phyloP scores from a whole-genome alignment of 2,329 filamentous ascomycete genomes.

The Phoma sp. region DNA sequence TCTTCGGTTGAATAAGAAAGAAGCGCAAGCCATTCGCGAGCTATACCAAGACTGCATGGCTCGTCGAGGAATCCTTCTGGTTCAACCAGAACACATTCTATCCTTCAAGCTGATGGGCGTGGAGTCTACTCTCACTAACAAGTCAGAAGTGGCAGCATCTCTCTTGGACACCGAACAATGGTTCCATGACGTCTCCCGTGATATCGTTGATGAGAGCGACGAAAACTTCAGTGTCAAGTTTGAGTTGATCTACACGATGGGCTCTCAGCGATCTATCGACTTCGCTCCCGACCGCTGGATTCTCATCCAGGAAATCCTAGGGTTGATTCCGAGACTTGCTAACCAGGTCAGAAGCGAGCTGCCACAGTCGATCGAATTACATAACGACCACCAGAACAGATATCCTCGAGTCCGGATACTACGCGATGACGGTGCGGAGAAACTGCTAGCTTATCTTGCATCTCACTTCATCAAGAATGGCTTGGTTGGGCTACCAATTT shows the following conservation, averaged over 20 bases:
- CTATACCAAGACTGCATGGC: conserved; percentile 57
- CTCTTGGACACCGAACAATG: conserved; percentile 54
- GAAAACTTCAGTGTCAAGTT: conserved; percentile 67
- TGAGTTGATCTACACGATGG: conserved; percentile 69
- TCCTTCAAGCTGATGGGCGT: conserved; percentile 68
- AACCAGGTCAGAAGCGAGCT: conserved; percentile 34
- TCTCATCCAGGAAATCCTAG: conserved; percentile 60
- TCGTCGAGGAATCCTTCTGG: conserved; percentile 61
- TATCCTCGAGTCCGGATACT: conserved; percentile 61
- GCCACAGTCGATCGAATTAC: conserved; percentile 54
- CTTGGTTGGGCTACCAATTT: conserved; percentile 53
- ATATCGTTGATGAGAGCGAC: conserved; percentile 70
- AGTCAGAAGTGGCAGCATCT: conserved; percentile 30
- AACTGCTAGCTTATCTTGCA: conserved; percentile 33
- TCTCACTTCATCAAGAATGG: conserved; percentile 54
- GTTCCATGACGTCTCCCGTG: conserved; percentile 55
- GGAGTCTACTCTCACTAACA: conserved; percentile 46
- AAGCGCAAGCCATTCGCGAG: conserved; percentile 46
- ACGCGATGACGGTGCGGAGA: conserved; percentile 36
- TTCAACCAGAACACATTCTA: conserved; percentile 68
- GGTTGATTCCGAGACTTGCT: conserved; percentile 49
- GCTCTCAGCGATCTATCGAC: conserved; percentile 58
- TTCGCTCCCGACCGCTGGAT: conserved; percentile 63
- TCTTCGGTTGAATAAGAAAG: conserved; percentile 39
- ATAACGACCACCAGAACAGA: conserved; percentile 34